phyloP scores from a whole-genome alignment of 73 alveolate genomes.

The Tetrahymena malaccensis region DNA sequence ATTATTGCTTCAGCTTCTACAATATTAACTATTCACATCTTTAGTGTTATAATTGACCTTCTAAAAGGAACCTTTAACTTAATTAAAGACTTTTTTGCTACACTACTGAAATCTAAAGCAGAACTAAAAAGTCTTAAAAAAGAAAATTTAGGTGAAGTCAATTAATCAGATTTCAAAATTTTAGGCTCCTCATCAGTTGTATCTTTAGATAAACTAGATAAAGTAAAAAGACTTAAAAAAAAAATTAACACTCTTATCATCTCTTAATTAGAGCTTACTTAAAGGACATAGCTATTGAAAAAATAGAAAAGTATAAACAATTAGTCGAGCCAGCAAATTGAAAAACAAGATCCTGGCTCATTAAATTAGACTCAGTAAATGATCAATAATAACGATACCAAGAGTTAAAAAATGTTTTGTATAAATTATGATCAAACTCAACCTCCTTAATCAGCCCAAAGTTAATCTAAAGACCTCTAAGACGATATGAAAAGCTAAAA shows the following conservation, averaged over 20 bases:
- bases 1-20: background rate
- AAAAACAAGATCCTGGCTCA: background rate
- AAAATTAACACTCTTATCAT: background rate
- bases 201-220: background rate
- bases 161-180: background rate
- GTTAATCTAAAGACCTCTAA: too few relatives aligned
- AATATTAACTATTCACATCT: background rate
- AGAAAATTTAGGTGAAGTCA: background rate
- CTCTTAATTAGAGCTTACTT: background rate
- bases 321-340: background rate
- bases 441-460: too few relatives aligned
- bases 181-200: background rate
- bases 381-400: too few relatives aligned
- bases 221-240: background rate
- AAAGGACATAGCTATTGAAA: background rate
- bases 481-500: too few relatives aligned
- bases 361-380: too few relatives aligned
- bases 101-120: background rate
- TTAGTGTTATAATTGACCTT: background rate
- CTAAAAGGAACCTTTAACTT: background rate
- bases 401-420: too few relatives aligned
- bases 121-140: background rate
- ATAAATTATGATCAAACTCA: too few relatives aligned
- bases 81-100: background rate
- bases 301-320: too few relatives aligned